Conservation (phyloP, 108 stramenopile species). For the Nitzschia palea region DNA sequence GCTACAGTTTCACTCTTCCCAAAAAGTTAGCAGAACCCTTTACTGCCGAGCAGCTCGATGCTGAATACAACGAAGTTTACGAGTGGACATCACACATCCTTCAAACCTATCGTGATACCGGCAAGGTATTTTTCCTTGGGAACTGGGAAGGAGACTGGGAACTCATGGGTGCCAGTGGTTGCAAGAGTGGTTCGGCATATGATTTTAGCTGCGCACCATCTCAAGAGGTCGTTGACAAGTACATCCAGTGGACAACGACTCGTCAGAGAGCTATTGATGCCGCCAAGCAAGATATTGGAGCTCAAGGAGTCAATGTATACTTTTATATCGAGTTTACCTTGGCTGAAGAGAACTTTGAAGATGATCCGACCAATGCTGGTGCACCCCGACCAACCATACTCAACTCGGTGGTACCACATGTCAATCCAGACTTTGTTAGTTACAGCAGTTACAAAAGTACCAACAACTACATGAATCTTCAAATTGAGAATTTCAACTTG, state of each 20-base stretch:
- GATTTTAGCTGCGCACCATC: not conserved
- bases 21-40: not conserved
- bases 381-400: not conserved
- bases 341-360: slow-evolving; percentile 3
- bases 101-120: not conserved
- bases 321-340: not conserved
- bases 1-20: not conserved
- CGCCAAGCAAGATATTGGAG: not conserved
- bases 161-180: not conserved
- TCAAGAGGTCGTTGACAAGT: not conserved
- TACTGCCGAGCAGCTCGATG: not conserved
- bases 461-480: not conserved
- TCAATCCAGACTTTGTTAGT: slow-evolving; percentile 4
- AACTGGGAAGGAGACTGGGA: slow-evolving; percentile 3
- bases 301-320: not conserved
- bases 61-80: not conserved
- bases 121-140: not conserved
- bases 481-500: not conserved
- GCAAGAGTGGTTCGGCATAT: not conserved
- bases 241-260: not conserved
- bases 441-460: slow-evolving; percentile 2
- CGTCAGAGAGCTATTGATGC: not conserved
- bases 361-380: not conserved
- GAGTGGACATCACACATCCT: not conserved
- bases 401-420: not conserved